Percentiles rank a stretch among this genome's conserved stretches.
phyloP scores from a whole-genome alignment of 2,329 filamentous ascomycete genomes.

The Colletotrichum sp. region DNA sequence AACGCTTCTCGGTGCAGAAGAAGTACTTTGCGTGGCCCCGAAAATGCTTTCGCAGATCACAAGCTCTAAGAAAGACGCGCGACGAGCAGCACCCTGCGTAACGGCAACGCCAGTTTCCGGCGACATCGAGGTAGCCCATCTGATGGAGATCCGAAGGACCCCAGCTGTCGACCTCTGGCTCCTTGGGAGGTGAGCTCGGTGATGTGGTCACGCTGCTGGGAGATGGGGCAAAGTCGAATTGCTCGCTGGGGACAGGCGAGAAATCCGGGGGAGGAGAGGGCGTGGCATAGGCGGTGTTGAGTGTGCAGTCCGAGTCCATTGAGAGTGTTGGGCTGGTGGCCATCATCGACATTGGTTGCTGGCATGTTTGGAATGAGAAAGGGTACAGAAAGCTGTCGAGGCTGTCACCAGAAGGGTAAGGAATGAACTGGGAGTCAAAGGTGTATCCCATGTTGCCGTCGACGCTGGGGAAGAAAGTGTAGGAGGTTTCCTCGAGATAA shows the following conservation, averaged over 20 bases:
- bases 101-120: constrained; percentile 15
- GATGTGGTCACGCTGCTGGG: not conserved
- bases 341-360: not conserved
- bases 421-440: constrained; percentile 7
- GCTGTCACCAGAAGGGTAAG: not conserved
- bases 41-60: constrained; percentile 11
- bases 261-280: not conserved
- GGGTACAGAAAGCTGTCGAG: constrained; percentile 1
- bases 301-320: not conserved
- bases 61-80: constrained; percentile 9
- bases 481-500: not conserved
- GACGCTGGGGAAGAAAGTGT: not conserved
- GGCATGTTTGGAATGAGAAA: not conserved
- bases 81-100: constrained; percentile 9
- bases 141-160: not conserved
- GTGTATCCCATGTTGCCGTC: not conserved
- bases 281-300: not conserved
- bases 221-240: not conserved
- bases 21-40: constrained; percentile 14
- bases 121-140: constrained; percentile 13
- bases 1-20: constrained; percentile 16
- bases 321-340: not conserved
- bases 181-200: not conserved
- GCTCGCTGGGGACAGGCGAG: not conserved
- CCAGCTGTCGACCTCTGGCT: not conserved